These are phyloP conservation scores for Solanum peruvianum DNA, from an alignment of 257 asterid species.

Conservation along the genomic window DNA sequence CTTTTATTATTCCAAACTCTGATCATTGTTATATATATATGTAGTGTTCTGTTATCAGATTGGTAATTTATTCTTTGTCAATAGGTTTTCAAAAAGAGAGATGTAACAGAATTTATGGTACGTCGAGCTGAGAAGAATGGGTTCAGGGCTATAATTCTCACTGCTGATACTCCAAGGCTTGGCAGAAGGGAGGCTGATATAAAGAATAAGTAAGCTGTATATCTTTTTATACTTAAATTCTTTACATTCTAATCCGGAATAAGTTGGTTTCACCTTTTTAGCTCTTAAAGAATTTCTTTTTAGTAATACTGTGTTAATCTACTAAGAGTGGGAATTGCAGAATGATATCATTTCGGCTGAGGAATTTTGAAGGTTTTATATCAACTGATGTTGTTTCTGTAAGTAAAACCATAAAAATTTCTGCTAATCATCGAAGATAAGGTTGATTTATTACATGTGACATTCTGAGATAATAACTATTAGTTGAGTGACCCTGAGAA, in stretches of 20 bases:
- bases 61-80: neutral
- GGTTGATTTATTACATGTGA: neutral
- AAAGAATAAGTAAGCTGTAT: constrained; percentile 34
- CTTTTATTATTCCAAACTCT: neutral
- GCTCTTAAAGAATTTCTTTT: neutral
- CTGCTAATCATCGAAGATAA: neutral
- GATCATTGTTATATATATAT: neutral
- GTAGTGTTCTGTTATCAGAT: neutral
- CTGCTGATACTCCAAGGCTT: constrained; percentile 47
- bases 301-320: neutral
- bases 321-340: constrained; percentile 15
- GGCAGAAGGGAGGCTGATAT: constrained; percentile 50
- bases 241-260: neutral
- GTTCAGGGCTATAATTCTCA: constrained; percentile 49
- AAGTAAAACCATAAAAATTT: constrained; percentile 2
- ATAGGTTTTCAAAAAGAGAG: constrained; percentile 45
- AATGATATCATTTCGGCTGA: constrained; percentile 39
- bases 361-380: constrained; percentile 49
- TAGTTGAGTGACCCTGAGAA: neutral
- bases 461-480: neutral
- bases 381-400: constrained; percentile 26
- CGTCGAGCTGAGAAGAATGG: constrained; percentile 59
- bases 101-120: constrained; percentile 42
- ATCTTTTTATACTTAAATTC: neutral
- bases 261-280: neutral